A percentile compares a stretch with the other conserved stretches of the same genome.
These are phyloP conservation scores for Alternaria arborescens DNA, from an alignment of 2,329 filamentous ascomycete species.

Conservation along the genomic window DNA sequence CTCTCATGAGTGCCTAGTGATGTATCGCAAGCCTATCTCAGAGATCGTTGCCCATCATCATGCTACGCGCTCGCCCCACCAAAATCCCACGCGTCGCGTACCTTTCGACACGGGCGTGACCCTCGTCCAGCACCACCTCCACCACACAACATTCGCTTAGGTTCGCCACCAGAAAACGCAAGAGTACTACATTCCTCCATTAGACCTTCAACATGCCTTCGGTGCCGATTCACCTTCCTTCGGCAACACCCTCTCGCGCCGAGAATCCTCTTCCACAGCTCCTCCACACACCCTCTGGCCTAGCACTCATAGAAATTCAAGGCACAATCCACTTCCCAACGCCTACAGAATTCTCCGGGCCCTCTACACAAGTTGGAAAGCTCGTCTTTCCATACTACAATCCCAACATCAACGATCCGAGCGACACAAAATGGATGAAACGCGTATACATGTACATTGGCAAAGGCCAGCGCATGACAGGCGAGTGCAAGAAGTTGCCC, in stretches of 20 bases:
- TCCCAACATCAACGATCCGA: constrained; percentile 53
- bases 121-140: neutral
- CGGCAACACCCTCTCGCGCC: constrained; percentile 6
- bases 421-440: constrained; percentile 84
- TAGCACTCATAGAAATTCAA: constrained; percentile 92
- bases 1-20: neutral
- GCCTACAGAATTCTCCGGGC: constrained; percentile 56
- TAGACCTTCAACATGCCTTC: constrained; percentile 37
- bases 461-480: constrained; percentile 84
- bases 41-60: neutral
- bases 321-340: constrained; percentile 82
- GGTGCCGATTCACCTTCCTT: constrained; percentile 35
- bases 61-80: constrained; percentile 17
- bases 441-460: constrained; percentile 88
- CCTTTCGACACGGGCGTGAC: neutral
- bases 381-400: constrained; percentile 81
- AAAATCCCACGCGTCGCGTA: constrained; percentile 22
- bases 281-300: constrained; percentile 85
- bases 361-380: constrained; percentile 69
- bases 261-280: constrained; percentile 76
- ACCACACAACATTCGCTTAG: neutral
- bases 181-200: neutral
- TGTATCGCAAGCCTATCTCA: neutral
- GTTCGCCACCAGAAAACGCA: neutral
- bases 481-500: constrained; percentile 86